Evolutionary conservation across 352 stramenopile genomes (phyloP), one percentile per base, ranked within the genome.

Genomic region (Globisporangium takayamanum): DNA sequence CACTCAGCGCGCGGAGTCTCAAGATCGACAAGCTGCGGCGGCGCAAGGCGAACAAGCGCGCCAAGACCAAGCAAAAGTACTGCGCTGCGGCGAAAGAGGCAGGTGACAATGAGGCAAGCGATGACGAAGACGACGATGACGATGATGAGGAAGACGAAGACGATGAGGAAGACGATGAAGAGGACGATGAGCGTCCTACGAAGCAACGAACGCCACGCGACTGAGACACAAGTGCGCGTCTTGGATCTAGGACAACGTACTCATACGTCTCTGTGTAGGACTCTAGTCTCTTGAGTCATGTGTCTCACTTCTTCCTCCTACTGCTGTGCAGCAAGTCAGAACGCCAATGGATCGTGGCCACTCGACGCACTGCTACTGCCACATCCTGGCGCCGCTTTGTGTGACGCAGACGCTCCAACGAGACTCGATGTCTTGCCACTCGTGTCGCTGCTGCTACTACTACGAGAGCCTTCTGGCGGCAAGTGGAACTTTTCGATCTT

Each of bases 401-500:
- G 45, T 16, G 42, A 4, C 20, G 47, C 7, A 8, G 57, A 63
- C 50, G 41, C 56, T 6, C 50, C 33, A 2, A 59, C 45, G 51
- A 64, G 58, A 20, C 51, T 53, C 44, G 58, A 56, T 28, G 33
- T 14, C 18, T 65, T 15, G 44, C 51, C 39, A 5, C 63, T 52
- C 14, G 28, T 55, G 37, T 41, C 33, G 10, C 47, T 52, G 47
- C 47, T 67, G 12, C 45, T 66, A 10, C 47, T 64, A 47, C 50
- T 84, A 48, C 78, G 80, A 22, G 76, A 87, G 1, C 68, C 76
- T 69, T 89, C 81, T 0, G 81, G 81, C 0, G 76, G 78, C 20
- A 91, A 61, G 54, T 91, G 81, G 48, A 91, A 83, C 54, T 87
- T 84, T n/a, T 91, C 81, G 51, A 91, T 74, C 54, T 81, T 83